These are phyloP conservation scores for Myxozyma udenii DNA, from an alignment of 805 yeast genomes.

Conservation along the genomic window DNA sequence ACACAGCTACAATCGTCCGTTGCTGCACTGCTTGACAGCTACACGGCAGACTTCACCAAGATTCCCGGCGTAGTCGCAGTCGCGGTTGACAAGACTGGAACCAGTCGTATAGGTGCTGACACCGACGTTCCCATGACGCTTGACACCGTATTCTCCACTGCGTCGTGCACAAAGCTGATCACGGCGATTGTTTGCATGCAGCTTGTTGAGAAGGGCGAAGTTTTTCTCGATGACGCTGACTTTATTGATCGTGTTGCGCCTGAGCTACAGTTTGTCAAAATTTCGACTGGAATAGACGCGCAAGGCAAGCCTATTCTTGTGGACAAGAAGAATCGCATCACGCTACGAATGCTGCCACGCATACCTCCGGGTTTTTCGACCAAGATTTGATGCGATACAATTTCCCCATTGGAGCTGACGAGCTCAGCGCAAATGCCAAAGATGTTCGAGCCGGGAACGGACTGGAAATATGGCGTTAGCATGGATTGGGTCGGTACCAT, in stretches of 20 bases:
- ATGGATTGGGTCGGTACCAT: constrained; percentile 44
- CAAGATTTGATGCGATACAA: constrained; percentile 23
- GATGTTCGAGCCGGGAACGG: constrained; percentile 41
- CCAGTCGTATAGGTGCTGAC: neutral
- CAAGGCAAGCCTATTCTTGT: constrained; percentile 34
- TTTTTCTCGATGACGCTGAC: constrained; percentile 36
- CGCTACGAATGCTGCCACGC: constrained; percentile 39
- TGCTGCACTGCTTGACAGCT: neutral
- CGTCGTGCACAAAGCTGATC: constrained; percentile 39
- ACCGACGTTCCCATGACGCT: constrained; percentile 27
- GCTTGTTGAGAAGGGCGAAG: constrained; percentile 38
- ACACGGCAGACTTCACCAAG: neutral
- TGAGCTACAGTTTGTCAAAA: constrained; percentile 35
- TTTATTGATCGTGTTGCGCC: constrained; percentile 37
- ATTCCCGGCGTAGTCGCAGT: neutral
- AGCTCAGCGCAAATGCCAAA: constrained; percentile 34
- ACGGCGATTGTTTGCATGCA: constrained; percentile 38
- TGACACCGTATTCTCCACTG: constrained; percentile 37
- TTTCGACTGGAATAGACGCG: constrained; percentile 32
- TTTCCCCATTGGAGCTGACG: constrained; percentile 13
- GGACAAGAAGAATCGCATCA: constrained; percentile 36
- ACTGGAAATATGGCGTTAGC: constrained; percentile 39
- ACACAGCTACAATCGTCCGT: too few relatives aligned
- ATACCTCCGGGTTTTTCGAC: constrained; percentile 43
- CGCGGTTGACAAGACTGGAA: neutral